Percentiles rank a stretch among this genome's conserved stretches.
phyloP scores from a whole-genome alignment of 2,329 filamentous ascomycete species.

The Claviceps maximensis region DNA sequence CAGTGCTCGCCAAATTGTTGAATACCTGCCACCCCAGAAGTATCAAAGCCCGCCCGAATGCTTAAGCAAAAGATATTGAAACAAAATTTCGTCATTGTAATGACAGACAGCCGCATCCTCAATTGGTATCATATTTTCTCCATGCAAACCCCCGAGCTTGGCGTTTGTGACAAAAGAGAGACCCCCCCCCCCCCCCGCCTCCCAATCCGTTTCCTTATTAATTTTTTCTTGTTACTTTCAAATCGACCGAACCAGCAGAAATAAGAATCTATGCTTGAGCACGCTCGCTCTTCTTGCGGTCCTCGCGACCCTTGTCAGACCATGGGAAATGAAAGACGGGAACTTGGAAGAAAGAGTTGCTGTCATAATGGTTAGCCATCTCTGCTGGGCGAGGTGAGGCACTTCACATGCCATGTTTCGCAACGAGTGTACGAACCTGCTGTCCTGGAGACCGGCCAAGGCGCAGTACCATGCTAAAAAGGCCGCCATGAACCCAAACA shows the following conservation, averaged over 20 bases:
- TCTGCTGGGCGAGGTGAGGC: neutral
- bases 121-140: constrained; percentile 1
- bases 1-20: too few relatives aligned
- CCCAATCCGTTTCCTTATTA: neutral
- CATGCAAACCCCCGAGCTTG: neutral
- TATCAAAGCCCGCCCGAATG: too few relatives aligned
- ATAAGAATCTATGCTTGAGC: constrained; percentile 8
- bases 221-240: neutral
- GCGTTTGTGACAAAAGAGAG: too few relatives aligned
- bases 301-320: constrained; percentile 62
- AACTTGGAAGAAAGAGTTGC: constrained; percentile 79
- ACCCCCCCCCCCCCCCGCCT: too few relatives aligned
- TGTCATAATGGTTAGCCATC: constrained; percentile 19
- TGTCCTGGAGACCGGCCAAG: constrained; percentile 66
- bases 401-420: neutral
- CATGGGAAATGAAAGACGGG: constrained; percentile 92
- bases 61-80: too few relatives aligned
- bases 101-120: neutral
- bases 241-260: neutral
- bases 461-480: constrained; percentile 85
- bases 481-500: constrained; percentile 68
- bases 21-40: too few relatives aligned
- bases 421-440: constrained; percentile 32
- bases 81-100: neutral
- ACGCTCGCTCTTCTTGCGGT: constrained; percentile 32